Base-by-base conservation (phyloP, 1,139 yeast genomes). In the Candida pseudoviswanathii region DNA sequence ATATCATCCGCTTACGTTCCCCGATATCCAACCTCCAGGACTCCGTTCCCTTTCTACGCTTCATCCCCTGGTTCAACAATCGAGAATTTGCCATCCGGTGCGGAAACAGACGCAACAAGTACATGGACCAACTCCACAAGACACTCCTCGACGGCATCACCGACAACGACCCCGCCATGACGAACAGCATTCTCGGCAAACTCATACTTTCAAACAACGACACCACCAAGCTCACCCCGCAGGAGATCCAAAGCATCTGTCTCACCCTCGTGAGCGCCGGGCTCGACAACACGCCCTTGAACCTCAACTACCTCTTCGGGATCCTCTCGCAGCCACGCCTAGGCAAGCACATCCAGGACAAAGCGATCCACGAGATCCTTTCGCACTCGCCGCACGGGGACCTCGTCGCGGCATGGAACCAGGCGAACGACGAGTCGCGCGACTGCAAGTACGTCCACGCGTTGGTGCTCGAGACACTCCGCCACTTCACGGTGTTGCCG, bases 221-320 rank as follows among this genome's bases (percentile, higher is more conserved):
- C 16, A 33, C 33, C 30, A 41, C 16, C 16, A 16, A 11, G 53
- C 77, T 30, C 63, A 66, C 44, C 4, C 64, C 62, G 1, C 65
- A 65, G 2, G 90, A 86, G 58, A 64, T 85, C 44, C 75, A 76
- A 48, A 82, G 89, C 44, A 75, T 85, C 5, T 86, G 92, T 60
- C 67, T 87, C 43, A 85, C 94, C 0, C 82, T 86, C 85, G 85
- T 87, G 0, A 85, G 91, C 56, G 94, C 94, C 3, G 95, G 95
- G 0, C 67, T 87, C 32, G 94, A 87, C 60, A 87, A 88, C 52
- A 81, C 86, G 0, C 86, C 92, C 0, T 71, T 86, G 30, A 85
- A 81, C 48, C 68, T 86, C 49, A 78, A 80, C 54, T 82, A 83
- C 55, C 73, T 85, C 10, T 60, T 86, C 53, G 89, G 89, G 0